A percentile compares a stretch with the other conserved stretches of the same genome.
Conservation (phyloP, 345 rosid species). For the Raphanus raphanistrum region DNA sequence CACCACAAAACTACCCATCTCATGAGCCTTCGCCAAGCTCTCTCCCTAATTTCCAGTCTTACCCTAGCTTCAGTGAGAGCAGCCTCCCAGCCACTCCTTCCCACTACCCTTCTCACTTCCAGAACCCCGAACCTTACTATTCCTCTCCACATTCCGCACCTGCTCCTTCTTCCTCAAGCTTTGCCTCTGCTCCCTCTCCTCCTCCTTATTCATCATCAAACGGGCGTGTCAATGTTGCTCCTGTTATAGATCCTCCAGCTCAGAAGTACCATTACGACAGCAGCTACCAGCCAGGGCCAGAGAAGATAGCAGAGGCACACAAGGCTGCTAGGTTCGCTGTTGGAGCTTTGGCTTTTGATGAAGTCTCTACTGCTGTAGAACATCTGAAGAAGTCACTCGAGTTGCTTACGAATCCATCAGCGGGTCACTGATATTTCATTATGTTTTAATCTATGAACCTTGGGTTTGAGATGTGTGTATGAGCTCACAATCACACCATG, state of each 20-base stretch:
- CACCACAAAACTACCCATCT: constrained; percentile 54
- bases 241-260: constrained; percentile 46
- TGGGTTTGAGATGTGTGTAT: constrained; percentile 8
- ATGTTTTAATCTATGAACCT: constrained; percentile 13
- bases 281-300: constrained; percentile 85
- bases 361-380: constrained; percentile 82
- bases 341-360: constrained; percentile 96
- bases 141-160: constrained; percentile 50
- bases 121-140: constrained; percentile 66
- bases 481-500: constrained; percentile 14
- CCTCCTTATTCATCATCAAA: constrained; percentile 53
- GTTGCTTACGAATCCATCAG: constrained; percentile 47
- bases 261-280: constrained; percentile 68
- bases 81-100: constrained; percentile 70
- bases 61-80: constrained; percentile 81
- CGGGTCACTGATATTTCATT: constrained; percentile 25
- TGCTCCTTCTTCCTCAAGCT: constrained; percentile 58
- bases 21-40: constrained; percentile 57
- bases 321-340: constrained; percentile 98
- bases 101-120: constrained; percentile 62
- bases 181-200: constrained; percentile 44
- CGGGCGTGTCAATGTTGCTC: constrained; percentile 41
- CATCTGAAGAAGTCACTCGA: constrained; percentile 79
- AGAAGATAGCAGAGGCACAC: constrained; percentile 86
- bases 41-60: constrained; percentile 85